Percentiles rank a stretch among this genome's conserved stretches.
Conservation (phyloP, 768 basidiomycete genomes). For the Trametes sanguinea region DNA sequence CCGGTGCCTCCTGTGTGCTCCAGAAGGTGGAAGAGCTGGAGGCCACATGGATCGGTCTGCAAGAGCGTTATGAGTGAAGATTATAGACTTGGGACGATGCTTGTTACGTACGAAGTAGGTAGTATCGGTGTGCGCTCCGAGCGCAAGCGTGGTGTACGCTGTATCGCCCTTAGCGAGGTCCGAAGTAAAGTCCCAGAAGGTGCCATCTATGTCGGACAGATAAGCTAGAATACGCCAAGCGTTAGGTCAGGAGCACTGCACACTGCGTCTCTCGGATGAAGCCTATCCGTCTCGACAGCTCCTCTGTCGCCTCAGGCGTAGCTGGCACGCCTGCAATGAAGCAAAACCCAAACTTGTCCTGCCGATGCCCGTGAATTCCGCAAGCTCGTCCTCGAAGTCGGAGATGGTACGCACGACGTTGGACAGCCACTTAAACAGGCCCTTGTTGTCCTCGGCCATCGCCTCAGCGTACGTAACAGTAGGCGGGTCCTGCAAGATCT, state of each 20-base stretch:
- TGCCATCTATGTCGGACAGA: slow-evolving; percentile 61
- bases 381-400: no score
- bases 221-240: no score
- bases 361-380: background rate
- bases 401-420: slow-evolving; percentile 60
- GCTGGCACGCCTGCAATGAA: slow-evolving; percentile 80
- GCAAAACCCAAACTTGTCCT: slow-evolving; percentile 90
- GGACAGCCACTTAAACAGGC: slow-evolving; percentile 78
- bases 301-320: slow-evolving; percentile 83
- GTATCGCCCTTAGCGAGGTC: slow-evolving; percentile 90
- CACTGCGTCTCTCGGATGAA: slow-evolving; percentile 89
- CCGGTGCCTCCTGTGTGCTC: slow-evolving; percentile 81
- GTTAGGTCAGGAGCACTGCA: slow-evolving; percentile 26
- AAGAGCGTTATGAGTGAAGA: background rate
- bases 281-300: slow-evolving; percentile 71
- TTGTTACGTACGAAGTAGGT: slow-evolving; percentile 63
- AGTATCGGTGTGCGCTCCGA: slow-evolving; percentile 83
- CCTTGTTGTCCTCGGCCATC: slow-evolving; percentile 64
- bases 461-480: slow-evolving; percentile 70
- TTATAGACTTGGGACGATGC: background rate
- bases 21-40: slow-evolving; percentile 94
- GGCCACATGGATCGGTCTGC: slow-evolving; percentile 91
- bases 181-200: slow-evolving; percentile 97
- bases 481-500: slow-evolving; percentile 74
- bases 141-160: slow-evolving; percentile 87